Evolutionary conservation across 257 asterid genomes (phyloP).

Genomic region (Scutellaria galericulata): DNA sequence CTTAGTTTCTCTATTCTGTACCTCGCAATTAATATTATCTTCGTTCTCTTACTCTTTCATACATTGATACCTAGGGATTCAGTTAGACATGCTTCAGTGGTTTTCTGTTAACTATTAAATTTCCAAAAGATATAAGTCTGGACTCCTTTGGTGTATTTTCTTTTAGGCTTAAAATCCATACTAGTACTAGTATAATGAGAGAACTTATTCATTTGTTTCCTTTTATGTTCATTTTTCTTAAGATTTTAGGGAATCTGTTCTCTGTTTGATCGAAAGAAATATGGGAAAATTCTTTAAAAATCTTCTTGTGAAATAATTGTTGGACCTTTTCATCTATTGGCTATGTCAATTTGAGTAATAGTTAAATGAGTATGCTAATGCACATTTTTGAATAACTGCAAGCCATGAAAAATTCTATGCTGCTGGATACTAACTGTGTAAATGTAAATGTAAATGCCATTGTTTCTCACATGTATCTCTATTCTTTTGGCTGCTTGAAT

Average conservation of each 20-base stretch:
- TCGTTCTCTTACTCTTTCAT: slow-evolving; percentile 22
- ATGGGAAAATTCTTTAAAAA: neutral
- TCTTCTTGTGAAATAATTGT: neutral
- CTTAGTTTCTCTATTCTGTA: slow-evolving; percentile 8
- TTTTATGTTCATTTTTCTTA: neutral
- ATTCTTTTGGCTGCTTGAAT: slow-evolving; percentile 22
- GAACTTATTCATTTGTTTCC: neutral
- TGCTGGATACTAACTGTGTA: slow-evolving; percentile 25
- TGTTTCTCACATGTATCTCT: neutral
- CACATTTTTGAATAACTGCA: neutral
- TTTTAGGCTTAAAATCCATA: neutral
- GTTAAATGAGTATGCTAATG: slow-evolving; percentile 5
- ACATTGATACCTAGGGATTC: slow-evolving; percentile 24
- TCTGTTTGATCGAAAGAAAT: neutral
- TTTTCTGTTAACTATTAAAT: slow-evolving; percentile 13
- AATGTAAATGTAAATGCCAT: neutral
- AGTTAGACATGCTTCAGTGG: slow-evolving; percentile 2
- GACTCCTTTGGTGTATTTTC: neutral
- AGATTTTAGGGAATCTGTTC: neutral
- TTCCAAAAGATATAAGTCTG: neutral
- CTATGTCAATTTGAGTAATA: neutral
- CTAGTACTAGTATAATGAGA: neutral
- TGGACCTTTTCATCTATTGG: neutral
- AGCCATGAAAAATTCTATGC: neutral
- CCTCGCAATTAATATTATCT: slow-evolving; percentile 20